Conservation (phyloP, 768 basidiomycete genomes). For the Termitomyces heimii region DNA sequence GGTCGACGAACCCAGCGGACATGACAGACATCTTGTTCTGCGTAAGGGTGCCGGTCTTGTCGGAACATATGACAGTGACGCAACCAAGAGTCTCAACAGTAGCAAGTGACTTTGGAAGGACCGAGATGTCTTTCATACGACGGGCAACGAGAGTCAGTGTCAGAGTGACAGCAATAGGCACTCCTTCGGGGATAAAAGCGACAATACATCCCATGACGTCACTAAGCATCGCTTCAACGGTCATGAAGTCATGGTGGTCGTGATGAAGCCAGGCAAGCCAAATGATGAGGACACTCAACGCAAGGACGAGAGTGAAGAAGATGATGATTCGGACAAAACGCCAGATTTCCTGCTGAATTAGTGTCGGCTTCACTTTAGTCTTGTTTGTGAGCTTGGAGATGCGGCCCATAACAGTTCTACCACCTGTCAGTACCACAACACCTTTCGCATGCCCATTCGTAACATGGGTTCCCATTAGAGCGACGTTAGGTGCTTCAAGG, state of each 20-base stretch:
- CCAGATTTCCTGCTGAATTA: slow-evolving; percentile 42
- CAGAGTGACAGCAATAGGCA: slow-evolving; percentile 49
- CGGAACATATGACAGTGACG: slow-evolving; percentile 43
- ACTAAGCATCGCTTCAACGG: slow-evolving; percentile 43
- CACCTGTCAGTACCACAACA: slow-evolving; percentile 37
- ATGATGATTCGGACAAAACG: slow-evolving; percentile 51
- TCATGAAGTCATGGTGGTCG: slow-evolving; percentile 40
- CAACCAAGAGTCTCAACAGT: slow-evolving; percentile 65
- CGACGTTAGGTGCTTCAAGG: slow-evolving; percentile 41
- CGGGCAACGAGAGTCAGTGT: slow-evolving; percentile 28
- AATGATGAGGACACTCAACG: slow-evolving; percentile 36
- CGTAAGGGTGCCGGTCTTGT: slow-evolving; percentile 61
- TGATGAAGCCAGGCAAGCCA: slow-evolving; percentile 36
- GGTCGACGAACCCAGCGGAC: slow-evolving; percentile 32
- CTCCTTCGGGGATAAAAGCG: slow-evolving; percentile 39
- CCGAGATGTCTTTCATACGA: slow-evolving; percentile 11
- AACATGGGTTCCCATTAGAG: slow-evolving; percentile 37
- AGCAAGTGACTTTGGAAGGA: slow-evolving; percentile 40
- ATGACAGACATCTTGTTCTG: slow-evolving; percentile 54
- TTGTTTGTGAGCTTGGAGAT: slow-evolving; percentile 50
- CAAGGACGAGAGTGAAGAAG: slow-evolving; percentile 31
- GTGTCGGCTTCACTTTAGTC: slow-evolving; percentile 39
- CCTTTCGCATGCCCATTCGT: slow-evolving; percentile 35
- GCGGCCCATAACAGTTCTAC: slow-evolving; percentile 42
- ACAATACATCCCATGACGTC: slow-evolving; percentile 46